A percentile compares a stretch with the other conserved stretches of the same genome.
Evolutionary conservation across 306 rosid species (phyloP).

Genomic region (Hippophae rhamnoides): DNA sequence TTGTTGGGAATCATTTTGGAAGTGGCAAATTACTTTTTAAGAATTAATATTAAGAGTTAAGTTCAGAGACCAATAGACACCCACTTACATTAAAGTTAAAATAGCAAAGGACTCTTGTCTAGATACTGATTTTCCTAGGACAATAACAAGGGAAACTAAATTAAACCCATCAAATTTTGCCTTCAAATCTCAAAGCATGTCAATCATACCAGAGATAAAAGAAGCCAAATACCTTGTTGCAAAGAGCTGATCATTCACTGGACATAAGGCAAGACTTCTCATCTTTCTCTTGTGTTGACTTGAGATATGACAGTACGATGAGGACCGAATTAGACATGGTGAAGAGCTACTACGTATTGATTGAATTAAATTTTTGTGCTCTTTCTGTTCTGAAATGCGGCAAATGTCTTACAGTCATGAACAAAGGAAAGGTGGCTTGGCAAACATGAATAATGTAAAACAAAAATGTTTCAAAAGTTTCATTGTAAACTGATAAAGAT

Average conservation of each 20-base stretch:
- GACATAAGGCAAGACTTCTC: slow-evolving; percentile 67
- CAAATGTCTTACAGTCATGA: slow-evolving; percentile 14
- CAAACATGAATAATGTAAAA: slow-evolving; percentile 6
- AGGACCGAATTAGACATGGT: slow-evolving; percentile 34
- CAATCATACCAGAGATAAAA: slow-evolving; percentile 2
- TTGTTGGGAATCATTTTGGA: too few relatives aligned
- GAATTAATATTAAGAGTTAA: too few relatives aligned
- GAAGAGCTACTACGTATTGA: slow-evolving; percentile 32
- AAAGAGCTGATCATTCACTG: slow-evolving; percentile 77
- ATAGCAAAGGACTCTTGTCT: background rate
- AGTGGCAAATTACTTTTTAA: too few relatives aligned
- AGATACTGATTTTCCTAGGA: background rate
- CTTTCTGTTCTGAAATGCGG: slow-evolving; percentile 62
- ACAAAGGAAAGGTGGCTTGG: slow-evolving; percentile 1
- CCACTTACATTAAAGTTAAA: background rate
- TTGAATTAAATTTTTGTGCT: slow-evolving; percentile 59
- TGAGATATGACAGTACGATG: slow-evolving; percentile 57
- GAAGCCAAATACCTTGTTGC: slow-evolving; percentile 53
- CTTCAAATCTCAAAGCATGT: background rate
- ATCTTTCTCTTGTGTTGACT: slow-evolving; percentile 93
- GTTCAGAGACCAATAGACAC: too few relatives aligned
- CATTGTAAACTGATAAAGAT: background rate
- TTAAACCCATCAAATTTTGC: background rate
- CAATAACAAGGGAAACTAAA: background rate
- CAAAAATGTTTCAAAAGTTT: slow-evolving; percentile 2